Evolutionary conservation across 257 asterid genomes (phyloP), one percentile per base, ranked within the genome.

Genomic region (Sherardia arvensis): DNA sequence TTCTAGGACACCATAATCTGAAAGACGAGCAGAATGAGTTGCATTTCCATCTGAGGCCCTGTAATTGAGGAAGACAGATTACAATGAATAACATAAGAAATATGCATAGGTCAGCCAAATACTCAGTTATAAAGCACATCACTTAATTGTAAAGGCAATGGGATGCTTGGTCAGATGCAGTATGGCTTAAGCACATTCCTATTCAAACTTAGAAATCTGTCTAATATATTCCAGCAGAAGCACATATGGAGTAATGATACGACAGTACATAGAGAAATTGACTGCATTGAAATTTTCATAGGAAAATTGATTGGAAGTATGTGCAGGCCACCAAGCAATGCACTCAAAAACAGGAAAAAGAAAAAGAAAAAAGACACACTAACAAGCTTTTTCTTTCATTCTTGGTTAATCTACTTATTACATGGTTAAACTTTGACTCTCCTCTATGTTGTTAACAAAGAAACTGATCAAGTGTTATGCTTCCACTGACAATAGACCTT

Each of bases 1-100:
- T 71, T 89, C 99, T 14, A 89, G 91, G 55, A 80, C 89, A 68
- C 95, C 97, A 70, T 70, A 92, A 67, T 87, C 88, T 25, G 87
- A 65, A 57, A 77, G 64, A 66, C 77, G 87, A 53, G 95, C 75
- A 68, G 95, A 68, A 67, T 81, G 88, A 21, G 73, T 62, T 69
- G 74, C 69, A 45, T 85, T 85, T 61, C 77, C 87, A 71, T 85
- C 95, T 61, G 92, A 71, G 71, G 78, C 94, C 94, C 98, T 91
- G 89, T 74, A 81, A 54, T 73, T 75, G 66, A 79, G 62, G 64
- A 65, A 30, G 61, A 57, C 32, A 57, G 15, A 23, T 48, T 49
- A 3, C 62, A 65, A 59, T 67, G 61, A 69, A 74, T 47, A 48
- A 32, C 58, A 58, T 26, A 27, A n/a, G 27, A 55, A 66, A 26